phyloP scores from a whole-genome alignment of 2,329 filamentous ascomycete genomes.

The Arthrobotrys conoides region DNA sequence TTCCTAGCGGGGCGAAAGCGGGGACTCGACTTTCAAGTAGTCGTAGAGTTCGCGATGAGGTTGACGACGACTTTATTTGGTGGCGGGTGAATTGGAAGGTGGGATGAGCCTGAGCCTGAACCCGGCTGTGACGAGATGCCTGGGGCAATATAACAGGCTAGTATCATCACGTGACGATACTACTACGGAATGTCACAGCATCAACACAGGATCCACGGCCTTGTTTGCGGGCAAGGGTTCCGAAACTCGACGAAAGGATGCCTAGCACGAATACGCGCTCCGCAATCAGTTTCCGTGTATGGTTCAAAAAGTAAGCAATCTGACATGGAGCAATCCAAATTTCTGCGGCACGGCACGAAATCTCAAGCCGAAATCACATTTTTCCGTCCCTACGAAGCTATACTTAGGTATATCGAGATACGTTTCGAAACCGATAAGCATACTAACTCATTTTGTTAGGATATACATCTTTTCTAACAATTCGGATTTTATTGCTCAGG shows the following conservation, averaged over 20 bases:
- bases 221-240: neutral
- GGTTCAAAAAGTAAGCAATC: too few species aligned
- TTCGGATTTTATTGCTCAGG: too few species aligned
- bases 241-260: neutral
- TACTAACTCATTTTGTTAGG: too few species aligned
- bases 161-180: neutral
- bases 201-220: conserved; percentile 16
- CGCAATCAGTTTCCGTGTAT: neutral
- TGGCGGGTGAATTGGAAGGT: conserved; percentile 42
- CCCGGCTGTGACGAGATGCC: conserved; percentile 22
- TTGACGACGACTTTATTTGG: conserved; percentile 41
- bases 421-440: too few species aligned
- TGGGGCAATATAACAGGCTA: conserved; percentile 17
- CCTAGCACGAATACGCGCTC: neutral
- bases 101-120: conserved; percentile 23
- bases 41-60: conserved; percentile 22
- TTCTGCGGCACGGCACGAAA: too few species aligned
- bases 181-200: conserved; percentile 7
- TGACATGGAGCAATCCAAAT: too few species aligned
- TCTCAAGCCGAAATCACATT: too few species aligned
- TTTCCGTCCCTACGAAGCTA: too few species aligned
- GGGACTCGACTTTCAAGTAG: neutral
- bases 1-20: neutral
- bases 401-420: too few species aligned
- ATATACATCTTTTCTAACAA: too few species aligned